phyloP scores from a whole-genome alignment of 2,329 filamentous ascomycete genomes.

The Trichoderma arundinaceum region DNA sequence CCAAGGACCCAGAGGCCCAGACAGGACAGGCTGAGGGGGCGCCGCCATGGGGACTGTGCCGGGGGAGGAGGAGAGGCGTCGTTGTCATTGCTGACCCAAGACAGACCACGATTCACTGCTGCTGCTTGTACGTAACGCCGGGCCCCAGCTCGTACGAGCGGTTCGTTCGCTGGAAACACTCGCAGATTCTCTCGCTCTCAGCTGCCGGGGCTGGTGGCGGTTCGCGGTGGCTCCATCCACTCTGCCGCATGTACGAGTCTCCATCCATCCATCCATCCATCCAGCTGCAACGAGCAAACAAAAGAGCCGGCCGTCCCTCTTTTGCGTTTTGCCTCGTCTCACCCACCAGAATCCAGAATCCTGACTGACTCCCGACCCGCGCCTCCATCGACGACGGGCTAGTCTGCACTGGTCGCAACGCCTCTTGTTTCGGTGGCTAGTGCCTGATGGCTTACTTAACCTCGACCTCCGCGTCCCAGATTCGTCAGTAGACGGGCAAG shows the following conservation, averaged over 20 bases:
- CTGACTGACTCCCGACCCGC: slow-evolving; percentile 6
- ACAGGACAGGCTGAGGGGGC: no score
- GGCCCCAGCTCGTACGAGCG: neutral
- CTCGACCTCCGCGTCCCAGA: neutral
- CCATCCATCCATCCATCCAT: slow-evolving; percentile 15
- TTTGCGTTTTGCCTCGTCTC: slow-evolving; percentile 27
- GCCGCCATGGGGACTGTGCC: no score
- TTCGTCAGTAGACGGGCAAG: no score
- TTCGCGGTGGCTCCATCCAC: slow-evolving; percentile 25
- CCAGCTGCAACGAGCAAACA: no score
- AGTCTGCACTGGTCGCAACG: no score
- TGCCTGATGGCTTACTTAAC: slow-evolving; percentile 19
- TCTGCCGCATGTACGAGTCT: slow-evolving; percentile 21
- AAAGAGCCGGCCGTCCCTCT: slow-evolving; percentile 24
- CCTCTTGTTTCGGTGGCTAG: slow-evolving; percentile 22
- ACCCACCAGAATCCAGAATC: slow-evolving; percentile 13
- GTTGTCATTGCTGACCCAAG: no score
- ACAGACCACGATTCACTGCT: neutral
- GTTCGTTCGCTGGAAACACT: neutral
- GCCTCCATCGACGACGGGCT: slow-evolving; percentile 7
- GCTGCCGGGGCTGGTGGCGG: slow-evolving; percentile 28
- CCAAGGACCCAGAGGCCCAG: no score
- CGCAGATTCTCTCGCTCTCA: neutral
- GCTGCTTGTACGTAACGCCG: slow-evolving; percentile 20
- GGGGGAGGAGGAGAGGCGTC: no score